Evolutionary conservation across 169 alveolate genomes (phyloP), one percentile per base, ranked within the genome.

Genomic region (Plasmodium vivax): DNA sequence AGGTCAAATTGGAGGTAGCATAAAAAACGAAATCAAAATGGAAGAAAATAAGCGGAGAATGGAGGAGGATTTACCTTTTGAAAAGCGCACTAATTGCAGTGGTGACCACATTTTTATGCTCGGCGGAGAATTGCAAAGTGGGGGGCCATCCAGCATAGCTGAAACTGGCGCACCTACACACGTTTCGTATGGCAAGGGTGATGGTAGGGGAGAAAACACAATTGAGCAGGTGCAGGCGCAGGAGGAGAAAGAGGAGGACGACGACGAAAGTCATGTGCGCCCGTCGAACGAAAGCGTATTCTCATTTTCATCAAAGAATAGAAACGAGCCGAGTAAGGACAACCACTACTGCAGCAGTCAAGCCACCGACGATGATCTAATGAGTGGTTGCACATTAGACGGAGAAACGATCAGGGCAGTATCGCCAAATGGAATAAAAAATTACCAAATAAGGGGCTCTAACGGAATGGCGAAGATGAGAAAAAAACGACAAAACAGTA

Each of bases 261-360:
- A n/a, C 62, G 54, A 82, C 30, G 79, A 82, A 71, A 38, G 45
- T 4, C 47, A 19, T 38, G 9, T 23, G 56, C 3, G 74, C n/a
- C 4, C 41, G 30, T 83, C 83, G 23, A 23, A 34, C 51, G 92
- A 83, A 68, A 83, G 83, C 43, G 73, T 43, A 32, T 83, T 68
- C 47, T 83, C 92, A 68, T 83, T 83, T 83, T 83, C 92, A 68
- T 83, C 92, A 68, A 68, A 83, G 47, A 83, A 43, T 71, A 58
- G 10, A 68, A 83, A 83, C 16, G 30, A 12, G 27, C 10, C 12
- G 12, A 62, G 73, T 32, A 58, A 62, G 36, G 45, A 9, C 16
- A 83, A 71, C 32, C 23, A 83, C 36, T 8, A 19, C 75, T 62
- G 45, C 16, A 36, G 38, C 27, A 68, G 72, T 51, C 23, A 82